Base-by-base conservation (phyloP, 192 early-diverging fungal genomes). In the Podila clonocystis region DNA sequence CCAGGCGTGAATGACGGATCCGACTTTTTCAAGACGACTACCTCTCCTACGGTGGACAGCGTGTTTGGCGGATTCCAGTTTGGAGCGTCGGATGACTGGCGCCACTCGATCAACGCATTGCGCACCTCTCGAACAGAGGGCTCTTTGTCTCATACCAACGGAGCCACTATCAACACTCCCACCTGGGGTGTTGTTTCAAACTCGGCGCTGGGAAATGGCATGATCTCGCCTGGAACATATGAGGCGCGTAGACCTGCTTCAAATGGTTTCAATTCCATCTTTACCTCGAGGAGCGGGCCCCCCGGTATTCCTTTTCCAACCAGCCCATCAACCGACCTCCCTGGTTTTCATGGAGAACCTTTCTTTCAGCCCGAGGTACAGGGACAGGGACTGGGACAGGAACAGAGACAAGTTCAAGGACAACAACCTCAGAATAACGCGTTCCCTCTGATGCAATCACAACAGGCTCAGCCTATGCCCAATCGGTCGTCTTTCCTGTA, bases 1-100 rank as follows among this genome's bases (percentile, higher is more conserved):
- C 75, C 75, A 26, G 75, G 70, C 9, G 12, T 79, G 65, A 63
- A 78, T 41, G 50, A 64, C 13, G 58, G 50, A 1, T 36, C 26
- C 22, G 30, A 55, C n/a, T 50, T 31, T 15, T 28, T 60, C 6
- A 33, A n/a, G 33, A 36, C 33, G 48, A 64, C 48, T 38, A 57
- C 64, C 1, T 79, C 75, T 19, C 70, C 75, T 26, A 68, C 64
- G 20, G 70, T 79, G 15, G 75, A 79, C 50, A 79, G 75, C 58
- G 64, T 72, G 15, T 79, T 79, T 62, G 75, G 75, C 50, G 70
- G 75, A 8, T 79, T 79, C 58, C 67, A 79, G 26, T 79, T 79
- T 68, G 75, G 61, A n/a, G 70, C 71, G 12, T 57, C 75, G 20
- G 75, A 79, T 34, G 75, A 79, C 15, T 79, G 75, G 75, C 69